These are phyloP conservation scores for Phytophthora cajani DNA, from an alignment of 352 stramenopile species.

Conservation along the genomic window DNA sequence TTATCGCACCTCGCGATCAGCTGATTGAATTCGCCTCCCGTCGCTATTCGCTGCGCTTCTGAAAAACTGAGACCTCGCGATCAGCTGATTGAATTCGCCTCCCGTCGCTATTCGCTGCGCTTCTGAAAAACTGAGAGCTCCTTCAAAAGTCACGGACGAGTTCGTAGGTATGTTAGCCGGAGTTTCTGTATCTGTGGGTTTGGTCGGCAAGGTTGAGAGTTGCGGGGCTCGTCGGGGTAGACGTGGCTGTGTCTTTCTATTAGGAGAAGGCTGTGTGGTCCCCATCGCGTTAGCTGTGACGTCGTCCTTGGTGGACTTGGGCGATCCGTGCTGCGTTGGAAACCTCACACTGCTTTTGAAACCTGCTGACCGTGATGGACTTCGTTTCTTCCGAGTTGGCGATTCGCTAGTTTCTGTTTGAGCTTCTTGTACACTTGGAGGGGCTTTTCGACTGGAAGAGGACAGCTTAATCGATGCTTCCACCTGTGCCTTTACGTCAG, in stretches of 20 bases:
- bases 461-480: constrained; percentile 21
- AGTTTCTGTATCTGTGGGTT: constrained; percentile 3
- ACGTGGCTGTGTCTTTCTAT: constrained; percentile 9
- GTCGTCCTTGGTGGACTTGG: not conserved
- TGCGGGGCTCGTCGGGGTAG: constrained; percentile 14
- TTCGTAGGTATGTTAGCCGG: not conserved
- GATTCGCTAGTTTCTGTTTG: not conserved
- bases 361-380: constrained; percentile 22
- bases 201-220: constrained; percentile 20
- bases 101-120: constrained; percentile 39
- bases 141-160: constrained; percentile 36
- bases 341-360: constrained; percentile 4
- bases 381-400: constrained; percentile 11
- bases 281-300: not conserved
- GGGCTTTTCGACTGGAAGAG: not conserved
- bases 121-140: constrained; percentile 49
- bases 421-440: not conserved
- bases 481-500: constrained; percentile 13
- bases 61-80: constrained; percentile 44
- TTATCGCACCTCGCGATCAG: constrained; percentile 19
- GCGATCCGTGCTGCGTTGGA: not conserved
- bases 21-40: constrained; percentile 18
- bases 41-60: constrained; percentile 43
- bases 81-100: constrained; percentile 17
- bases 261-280: constrained; percentile 1